These are phyloP conservation scores for Penicillium corylophilum DNA, from an alignment of 2,329 filamentous ascomycete genomes.

Conservation along the genomic window DNA sequence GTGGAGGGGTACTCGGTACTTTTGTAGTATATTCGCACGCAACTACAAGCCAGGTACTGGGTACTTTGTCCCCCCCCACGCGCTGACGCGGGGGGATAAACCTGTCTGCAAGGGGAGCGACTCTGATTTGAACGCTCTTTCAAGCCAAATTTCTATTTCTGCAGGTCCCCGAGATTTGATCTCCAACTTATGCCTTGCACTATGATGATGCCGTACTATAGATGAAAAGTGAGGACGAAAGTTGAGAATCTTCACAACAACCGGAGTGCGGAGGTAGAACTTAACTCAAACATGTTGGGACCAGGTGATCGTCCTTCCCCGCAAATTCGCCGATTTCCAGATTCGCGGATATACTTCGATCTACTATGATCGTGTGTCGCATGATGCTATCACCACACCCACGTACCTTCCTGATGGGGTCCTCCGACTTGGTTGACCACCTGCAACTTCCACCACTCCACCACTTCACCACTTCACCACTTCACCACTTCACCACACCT, in stretches of 20 bases:
- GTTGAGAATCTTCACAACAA: neutral
- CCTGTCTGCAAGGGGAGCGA: slow-evolving; percentile 21
- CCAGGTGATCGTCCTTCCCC: slow-evolving; percentile 19
- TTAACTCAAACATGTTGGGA: neutral
- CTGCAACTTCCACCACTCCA: neutral
- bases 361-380: slow-evolving; percentile 2
- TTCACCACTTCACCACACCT: too few species aligned
- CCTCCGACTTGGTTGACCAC: neutral
- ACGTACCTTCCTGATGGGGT: slow-evolving; percentile 8
- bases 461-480: too few species aligned
- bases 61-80: neutral
- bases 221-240: neutral
- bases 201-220: neutral
- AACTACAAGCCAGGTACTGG: slow-evolving; percentile 1
- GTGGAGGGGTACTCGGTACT: neutral
- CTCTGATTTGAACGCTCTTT: slow-evolving; percentile 15
- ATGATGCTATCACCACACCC: slow-evolving; percentile 23
- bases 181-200: neutral
- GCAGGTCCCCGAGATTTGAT: slow-evolving; percentile 12
- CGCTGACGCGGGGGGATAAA: slow-evolving; percentile 4
- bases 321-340: slow-evolving; percentile 2
- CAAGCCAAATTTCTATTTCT: slow-evolving; percentile 12
- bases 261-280: neutral
- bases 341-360: neutral
- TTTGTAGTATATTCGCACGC: neutral